Conservation (phyloP, 345 rosid species). For the Theobroma cacao region DNA sequence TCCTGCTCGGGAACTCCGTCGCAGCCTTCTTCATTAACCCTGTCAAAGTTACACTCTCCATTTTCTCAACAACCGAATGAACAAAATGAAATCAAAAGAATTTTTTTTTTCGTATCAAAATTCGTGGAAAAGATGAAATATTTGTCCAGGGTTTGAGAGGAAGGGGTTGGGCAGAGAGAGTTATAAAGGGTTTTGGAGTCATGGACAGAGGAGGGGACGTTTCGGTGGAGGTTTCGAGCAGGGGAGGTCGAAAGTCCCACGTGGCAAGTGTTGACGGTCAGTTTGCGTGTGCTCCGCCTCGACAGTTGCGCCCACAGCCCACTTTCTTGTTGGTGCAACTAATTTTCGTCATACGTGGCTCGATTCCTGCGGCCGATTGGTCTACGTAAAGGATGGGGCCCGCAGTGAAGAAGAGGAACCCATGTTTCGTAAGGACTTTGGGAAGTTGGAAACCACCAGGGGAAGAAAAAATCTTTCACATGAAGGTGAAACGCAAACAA, state of each 20-base stretch:
- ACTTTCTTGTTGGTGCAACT: too few relatives aligned
- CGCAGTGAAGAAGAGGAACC: background rate
- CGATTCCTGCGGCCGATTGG: background rate
- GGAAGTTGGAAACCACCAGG: background rate
- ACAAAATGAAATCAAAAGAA: too few relatives aligned
- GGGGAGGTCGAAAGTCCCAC: background rate
- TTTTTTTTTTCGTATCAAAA: background rate
- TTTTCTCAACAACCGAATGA: background rate
- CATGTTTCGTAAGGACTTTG: background rate
- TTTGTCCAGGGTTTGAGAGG: background rate
- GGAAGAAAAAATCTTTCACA: background rate
- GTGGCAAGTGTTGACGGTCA: constrained; percentile 1
- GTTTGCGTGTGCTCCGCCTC: constrained; percentile 6
- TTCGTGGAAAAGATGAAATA: background rate
- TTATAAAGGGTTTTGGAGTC: background rate
- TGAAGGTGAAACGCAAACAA: background rate
- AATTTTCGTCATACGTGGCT: background rate
- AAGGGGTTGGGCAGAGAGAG: background rate
- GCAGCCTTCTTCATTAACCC: constrained; percentile 49
- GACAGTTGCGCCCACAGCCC: background rate
- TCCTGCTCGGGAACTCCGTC: constrained; percentile 33
- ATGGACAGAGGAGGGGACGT: background rate
- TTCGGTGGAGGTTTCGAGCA: background rate
- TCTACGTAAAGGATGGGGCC: background rate
- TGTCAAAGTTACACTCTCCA: constrained; percentile 42